These are phyloP conservation scores for Arthromyces matolae DNA, from an alignment of 768 basidiomycete species.

Conservation along the genomic window DNA sequence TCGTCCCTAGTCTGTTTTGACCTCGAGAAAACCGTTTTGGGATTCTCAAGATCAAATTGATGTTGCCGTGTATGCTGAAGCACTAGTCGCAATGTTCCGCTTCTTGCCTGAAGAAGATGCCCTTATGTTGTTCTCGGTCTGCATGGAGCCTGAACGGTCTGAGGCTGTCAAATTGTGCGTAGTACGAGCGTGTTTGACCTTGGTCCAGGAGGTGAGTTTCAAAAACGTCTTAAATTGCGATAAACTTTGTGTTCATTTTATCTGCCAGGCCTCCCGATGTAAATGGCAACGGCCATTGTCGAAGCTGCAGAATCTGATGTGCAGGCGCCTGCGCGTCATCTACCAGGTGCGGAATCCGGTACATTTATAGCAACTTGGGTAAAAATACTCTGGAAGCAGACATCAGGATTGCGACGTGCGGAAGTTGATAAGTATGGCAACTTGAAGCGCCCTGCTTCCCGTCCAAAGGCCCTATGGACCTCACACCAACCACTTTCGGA, in stretches of 20 bases:
- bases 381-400: no score
- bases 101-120: slow-evolving; percentile 64
- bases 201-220: slow-evolving; percentile 62
- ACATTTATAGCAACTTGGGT: no score
- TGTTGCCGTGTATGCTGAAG: slow-evolving; percentile 72
- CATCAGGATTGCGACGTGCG: slow-evolving; percentile 46
- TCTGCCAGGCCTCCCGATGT: slow-evolving; percentile 39
- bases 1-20: slow-evolving; percentile 26
- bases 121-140: slow-evolving; percentile 54
- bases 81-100: slow-evolving; percentile 67
- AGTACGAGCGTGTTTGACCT: slow-evolving; percentile 66
- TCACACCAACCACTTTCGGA: slow-evolving; percentile 58
- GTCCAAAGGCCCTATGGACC: slow-evolving; percentile 60
- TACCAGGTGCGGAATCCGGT: slow-evolving; percentile 48
- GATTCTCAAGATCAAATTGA: slow-evolving; percentile 69
- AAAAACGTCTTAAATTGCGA: not conserved
- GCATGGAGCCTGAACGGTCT: slow-evolving; percentile 73
- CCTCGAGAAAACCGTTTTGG: slow-evolving; percentile 61
- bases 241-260: not conserved
- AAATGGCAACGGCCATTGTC: slow-evolving; percentile 54
- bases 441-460: slow-evolving; percentile 45
- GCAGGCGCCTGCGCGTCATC: slow-evolving; percentile 48
- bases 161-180: slow-evolving; percentile 79
- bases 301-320: slow-evolving; percentile 42
- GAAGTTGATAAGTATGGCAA: slow-evolving; percentile 61